phyloP scores from a whole-genome alignment of 208 protist genomes.

The Crithidia bombi region DNA sequence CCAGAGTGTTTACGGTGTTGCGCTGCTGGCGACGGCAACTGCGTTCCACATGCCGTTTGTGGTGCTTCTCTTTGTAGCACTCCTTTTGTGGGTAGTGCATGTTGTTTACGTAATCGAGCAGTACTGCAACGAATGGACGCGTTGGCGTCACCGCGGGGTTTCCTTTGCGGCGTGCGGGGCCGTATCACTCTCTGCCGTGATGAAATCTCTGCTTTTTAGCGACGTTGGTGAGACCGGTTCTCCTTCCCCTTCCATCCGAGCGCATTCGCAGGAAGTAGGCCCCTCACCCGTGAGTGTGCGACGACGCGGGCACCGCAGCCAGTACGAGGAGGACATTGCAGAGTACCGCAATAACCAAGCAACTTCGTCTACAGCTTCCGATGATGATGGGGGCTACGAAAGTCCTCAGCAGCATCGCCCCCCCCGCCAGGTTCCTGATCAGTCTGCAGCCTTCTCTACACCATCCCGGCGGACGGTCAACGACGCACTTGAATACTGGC shows the following conservation, averaged over 20 bases:
- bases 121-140: conserved; percentile 42
- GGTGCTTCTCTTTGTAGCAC: conserved; percentile 49
- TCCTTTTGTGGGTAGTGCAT: conserved; percentile 49
- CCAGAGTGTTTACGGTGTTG: conserved; percentile 58
- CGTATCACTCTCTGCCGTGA: conserved; percentile 30
- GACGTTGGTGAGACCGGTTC: background rate
- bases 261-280: background rate
- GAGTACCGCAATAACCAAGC: conserved; percentile 17
- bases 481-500: conserved; percentile 36
- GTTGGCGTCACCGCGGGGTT: conserved; percentile 33
- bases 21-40: conserved; percentile 53
- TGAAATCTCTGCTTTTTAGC: conserved; percentile 30
- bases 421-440: background rate
- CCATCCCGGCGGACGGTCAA: conserved; percentile 4
- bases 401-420: background rate
- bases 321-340: conserved; percentile 20
- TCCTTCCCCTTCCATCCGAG: background rate
- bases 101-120: conserved; percentile 38
- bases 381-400: conserved; percentile 16
- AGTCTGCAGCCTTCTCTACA: conserved; percentile 6
- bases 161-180: conserved; percentile 12
- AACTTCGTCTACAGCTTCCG: background rate
- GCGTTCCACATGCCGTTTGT: conserved; percentile 66
- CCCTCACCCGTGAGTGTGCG: conserved; percentile 1
- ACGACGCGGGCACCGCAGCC: background rate